A percentile compares a stretch with the other conserved stretches of the same genome.
Evolutionary conservation across 2,329 filamentous ascomycete species (phyloP).

Genomic region (Erysiphe pulchra): DNA sequence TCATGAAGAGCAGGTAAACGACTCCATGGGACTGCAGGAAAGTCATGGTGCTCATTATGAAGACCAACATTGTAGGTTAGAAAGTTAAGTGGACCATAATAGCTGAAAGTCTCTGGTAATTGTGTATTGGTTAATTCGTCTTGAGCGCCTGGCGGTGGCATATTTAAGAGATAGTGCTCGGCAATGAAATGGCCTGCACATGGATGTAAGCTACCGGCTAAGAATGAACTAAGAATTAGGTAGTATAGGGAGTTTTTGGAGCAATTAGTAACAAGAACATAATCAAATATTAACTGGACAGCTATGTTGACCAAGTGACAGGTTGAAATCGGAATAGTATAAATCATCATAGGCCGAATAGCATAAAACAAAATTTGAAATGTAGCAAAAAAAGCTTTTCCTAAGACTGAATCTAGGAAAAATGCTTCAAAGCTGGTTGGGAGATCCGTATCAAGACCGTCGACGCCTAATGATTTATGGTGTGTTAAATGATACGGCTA

Average conservation of each 20-base stretch:
- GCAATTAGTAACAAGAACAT: conserved; percentile 31
- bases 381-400: conserved; percentile 96
- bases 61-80: conserved; percentile 92
- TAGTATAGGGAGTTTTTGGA: conserved; percentile 49
- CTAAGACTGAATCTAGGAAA: conserved; percentile 80
- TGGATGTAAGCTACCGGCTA: conserved; percentile 81
- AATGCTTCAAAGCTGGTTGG: conserved; percentile 77
- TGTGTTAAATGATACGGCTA: conserved; percentile 93
- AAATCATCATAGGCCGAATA: conserved; percentile 81
- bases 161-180: conserved; percentile 73
- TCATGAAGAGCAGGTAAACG: conserved; percentile 49
- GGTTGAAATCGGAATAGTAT: conserved; percentile 63
- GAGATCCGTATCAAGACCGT: conserved; percentile 86
- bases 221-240: conserved; percentile 69
- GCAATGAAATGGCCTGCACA: conserved; percentile 96
- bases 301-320: conserved; percentile 64
- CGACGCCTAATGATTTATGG: conserved; percentile 93
- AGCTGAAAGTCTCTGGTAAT: conserved; percentile 84
- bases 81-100: conserved; percentile 81
- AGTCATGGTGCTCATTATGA: conserved; percentile 98
- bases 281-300: conserved; percentile 57
- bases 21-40: conserved; percentile 91
- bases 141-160: conserved; percentile 22
- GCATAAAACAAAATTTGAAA: conserved; percentile 99
- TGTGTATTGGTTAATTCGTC: conserved; percentile 28